Conservation (phyloP, 371 early-diverging fungal species). For the Chytridiales sp. region DNA sequence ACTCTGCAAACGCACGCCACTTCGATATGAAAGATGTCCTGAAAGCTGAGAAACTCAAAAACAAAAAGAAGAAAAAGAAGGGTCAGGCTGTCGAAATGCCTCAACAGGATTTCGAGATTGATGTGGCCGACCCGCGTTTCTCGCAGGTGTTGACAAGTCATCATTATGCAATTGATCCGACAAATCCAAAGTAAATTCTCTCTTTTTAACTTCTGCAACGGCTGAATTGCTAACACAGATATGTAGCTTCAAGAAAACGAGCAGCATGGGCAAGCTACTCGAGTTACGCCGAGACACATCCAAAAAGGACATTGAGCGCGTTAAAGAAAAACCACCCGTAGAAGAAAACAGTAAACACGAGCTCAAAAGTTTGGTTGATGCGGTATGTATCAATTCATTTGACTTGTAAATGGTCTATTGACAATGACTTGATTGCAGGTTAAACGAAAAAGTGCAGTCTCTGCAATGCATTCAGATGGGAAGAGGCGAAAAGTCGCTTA, state of each 20-base stretch:
- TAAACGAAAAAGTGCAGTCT: conserved; percentile 12
- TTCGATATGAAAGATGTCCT: conserved; percentile 76
- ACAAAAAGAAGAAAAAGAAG: conserved; percentile 52
- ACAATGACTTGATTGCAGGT: neutral
- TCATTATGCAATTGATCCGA: conserved; percentile 94
- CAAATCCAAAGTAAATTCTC: conserved; percentile 69
- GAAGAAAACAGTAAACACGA: conserved; percentile 1
- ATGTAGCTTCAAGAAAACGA: conserved; percentile 85
- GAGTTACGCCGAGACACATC: conserved; percentile 63
- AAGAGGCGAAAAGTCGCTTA: conserved; percentile 5
- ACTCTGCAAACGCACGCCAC: conserved; percentile 30
- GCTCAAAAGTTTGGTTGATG: conserved; percentile 12
- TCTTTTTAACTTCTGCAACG: neutral
- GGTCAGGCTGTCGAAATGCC: conserved; percentile 44
- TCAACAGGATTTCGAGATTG: conserved; percentile 81
- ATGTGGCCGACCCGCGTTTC: conserved; percentile 86
- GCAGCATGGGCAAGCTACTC: conserved; percentile 80
- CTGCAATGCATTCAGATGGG: neutral
- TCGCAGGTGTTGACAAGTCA: conserved; percentile 74
- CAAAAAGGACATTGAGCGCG: neutral
- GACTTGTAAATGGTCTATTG: neutral
- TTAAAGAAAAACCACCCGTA: neutral
- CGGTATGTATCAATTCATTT: conserved; percentile 7
- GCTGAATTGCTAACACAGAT: neutral
- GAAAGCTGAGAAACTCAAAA: conserved; percentile 74